Percentiles rank a stretch among this genome's conserved stretches.
Evolutionary conservation across 768 basidiomycete genomes (phyloP).

Genomic region (Mrakia gelida): DNA sequence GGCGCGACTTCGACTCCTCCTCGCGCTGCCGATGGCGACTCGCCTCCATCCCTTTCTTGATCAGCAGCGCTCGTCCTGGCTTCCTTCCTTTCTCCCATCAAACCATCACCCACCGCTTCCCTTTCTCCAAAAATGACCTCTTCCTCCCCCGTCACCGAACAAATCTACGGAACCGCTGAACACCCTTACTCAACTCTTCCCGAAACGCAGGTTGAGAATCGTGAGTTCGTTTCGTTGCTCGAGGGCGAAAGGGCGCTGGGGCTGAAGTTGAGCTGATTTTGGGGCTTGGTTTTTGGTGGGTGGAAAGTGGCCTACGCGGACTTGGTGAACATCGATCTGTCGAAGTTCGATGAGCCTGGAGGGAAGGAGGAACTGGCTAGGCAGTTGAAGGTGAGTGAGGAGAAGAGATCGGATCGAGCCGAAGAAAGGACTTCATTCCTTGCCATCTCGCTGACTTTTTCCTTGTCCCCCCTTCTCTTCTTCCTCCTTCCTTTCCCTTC

Average conservation of each 20-base stretch:
- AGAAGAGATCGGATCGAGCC: not conserved
- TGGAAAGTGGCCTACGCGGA: slow-evolving; percentile 51
- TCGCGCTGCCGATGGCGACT: no score
- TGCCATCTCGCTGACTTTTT: not conserved
- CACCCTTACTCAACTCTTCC: slow-evolving; percentile 39
- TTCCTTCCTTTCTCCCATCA: not conserved
- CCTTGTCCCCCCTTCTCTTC: not conserved
- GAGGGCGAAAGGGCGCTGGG: no score
- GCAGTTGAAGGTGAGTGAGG: slow-evolving; percentile 42
- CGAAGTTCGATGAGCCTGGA: slow-evolving; percentile 46
- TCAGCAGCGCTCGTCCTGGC: not conserved
- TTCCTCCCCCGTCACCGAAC: not conserved
- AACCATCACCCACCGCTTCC: not conserved
- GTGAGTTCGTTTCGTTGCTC: not conserved
- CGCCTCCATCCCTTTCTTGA: no score
- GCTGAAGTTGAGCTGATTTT: not conserved
- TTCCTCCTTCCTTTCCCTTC: no score
- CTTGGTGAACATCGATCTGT: slow-evolving; percentile 51
- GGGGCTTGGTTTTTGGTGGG: not conserved
- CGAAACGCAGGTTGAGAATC: slow-evolving; percentile 46
- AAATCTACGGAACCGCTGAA: slow-evolving; percentile 27
- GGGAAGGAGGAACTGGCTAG: slow-evolving; percentile 50
- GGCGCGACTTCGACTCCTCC: no score
- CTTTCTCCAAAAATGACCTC: no score
- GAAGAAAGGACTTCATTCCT: not conserved